Evolutionary conservation across 2,329 filamentous ascomycete species (phyloP), one percentile per base, ranked within the genome.

Genomic region (Nemania sp.): DNA sequence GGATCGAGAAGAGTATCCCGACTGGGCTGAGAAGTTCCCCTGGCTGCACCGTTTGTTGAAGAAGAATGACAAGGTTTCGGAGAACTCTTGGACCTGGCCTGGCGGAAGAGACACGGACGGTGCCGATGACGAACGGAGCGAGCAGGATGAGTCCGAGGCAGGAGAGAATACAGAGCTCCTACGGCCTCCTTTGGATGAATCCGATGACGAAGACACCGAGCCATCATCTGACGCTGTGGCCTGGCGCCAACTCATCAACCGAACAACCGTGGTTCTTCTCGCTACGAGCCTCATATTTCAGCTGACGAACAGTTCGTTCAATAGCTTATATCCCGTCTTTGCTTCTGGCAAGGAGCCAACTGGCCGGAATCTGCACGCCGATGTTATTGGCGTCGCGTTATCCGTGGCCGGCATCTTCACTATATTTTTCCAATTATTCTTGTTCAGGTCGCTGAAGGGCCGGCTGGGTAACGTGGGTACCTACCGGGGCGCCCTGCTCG

Each of bases 291-390:
- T 97, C 45, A 89, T 98, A 51, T 99, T 98, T 72, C 93, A 97
- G 71, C 82, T 99, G 5, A 88, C 90, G 62, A 98, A 98, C 74
- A 92, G 97, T 66, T 92, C 92, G 3, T 99, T 93, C 82, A 97
- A 97, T 76, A 94, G 91, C 17, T 80, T 99, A 0, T 99, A 96
- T 70, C 95, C 95, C 0, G 94, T 98, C 55, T 99, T 98, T 69
- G 91, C 89, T 0, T 88, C 93, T 56, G 87, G 90, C 0, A 76
- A 83, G 0, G 81, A 87, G 0, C 95, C 95, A 0, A 88, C 88
- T 0, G 95, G 95, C 17, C 89, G 95, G 42, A 81, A 83, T 0
- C 80, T 98, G 3, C 83, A 83, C 0, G 91, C 94, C 0, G 83
- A 87, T 58, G 91, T 90, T 61, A 97, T 98, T 46, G 95, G 95